Conservation (phyloP, 208 protist genomes). For the Trypanosoma melophagium region DNA sequence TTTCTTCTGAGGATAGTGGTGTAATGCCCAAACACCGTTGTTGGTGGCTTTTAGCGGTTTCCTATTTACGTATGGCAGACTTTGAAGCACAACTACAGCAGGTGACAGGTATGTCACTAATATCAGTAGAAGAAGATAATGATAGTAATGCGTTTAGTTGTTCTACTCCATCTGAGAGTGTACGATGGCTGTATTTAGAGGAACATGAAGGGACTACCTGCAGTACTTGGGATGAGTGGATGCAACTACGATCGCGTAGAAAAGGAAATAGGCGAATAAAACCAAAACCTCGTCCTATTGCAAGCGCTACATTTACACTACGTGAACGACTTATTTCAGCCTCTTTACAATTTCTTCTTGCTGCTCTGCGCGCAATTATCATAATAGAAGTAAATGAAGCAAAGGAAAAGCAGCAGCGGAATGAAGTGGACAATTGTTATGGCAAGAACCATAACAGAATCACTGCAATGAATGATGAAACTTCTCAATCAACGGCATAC, state of each 20-base stretch:
- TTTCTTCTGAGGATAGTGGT: not conserved
- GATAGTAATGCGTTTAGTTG: not conserved
- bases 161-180: not conserved
- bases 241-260: not conserved
- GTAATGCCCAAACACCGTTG: slow-evolving; percentile 28
- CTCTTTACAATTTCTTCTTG: slow-evolving; percentile 26
- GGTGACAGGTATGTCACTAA: not conserved
- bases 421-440: not conserved
- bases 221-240: not conserved
- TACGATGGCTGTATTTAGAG: not conserved
- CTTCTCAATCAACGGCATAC: slow-evolving; percentile 39
- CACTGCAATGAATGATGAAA: not conserved
- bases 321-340: slow-evolving; percentile 37
- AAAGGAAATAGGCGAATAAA: not conserved
- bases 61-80: slow-evolving; percentile 44
- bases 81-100: slow-evolving; percentile 8
- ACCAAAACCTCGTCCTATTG: not conserved
- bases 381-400: not conserved
- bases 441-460: too few relatives aligned
- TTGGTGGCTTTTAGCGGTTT: slow-evolving; percentile 47
- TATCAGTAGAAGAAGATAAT: not conserved
- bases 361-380: slow-evolving; percentile 28
- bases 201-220: not conserved
- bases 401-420: not conserved
- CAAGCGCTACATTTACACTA: not conserved